phyloP scores from a whole-genome alignment of 768 basidiomycete species.

The Pulveroboletus sp. region DNA sequence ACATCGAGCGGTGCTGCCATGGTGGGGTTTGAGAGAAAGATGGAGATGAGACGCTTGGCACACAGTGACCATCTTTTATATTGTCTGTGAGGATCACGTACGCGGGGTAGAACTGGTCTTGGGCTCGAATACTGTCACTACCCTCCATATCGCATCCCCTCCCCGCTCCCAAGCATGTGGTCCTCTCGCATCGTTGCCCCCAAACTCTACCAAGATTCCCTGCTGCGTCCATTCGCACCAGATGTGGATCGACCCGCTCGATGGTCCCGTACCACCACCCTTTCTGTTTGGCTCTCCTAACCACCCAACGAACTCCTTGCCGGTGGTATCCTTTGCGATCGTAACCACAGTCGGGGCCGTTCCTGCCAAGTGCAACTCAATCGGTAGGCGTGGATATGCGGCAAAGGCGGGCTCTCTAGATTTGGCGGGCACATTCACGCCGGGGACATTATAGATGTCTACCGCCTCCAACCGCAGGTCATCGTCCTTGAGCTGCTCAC shows the following conservation, averaged over 20 bases:
- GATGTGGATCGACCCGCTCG: slow-evolving; percentile 79
- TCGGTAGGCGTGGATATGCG: slow-evolving; percentile 51
- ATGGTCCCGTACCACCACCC: slow-evolving; percentile 84
- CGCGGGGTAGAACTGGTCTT: no score
- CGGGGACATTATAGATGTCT: slow-evolving; percentile 73
- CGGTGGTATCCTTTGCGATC: slow-evolving; percentile 51
- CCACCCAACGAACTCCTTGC: slow-evolving; percentile 67
- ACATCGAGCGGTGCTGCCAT: slow-evolving; percentile 67
- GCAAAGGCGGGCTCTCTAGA: slow-evolving; percentile 49
- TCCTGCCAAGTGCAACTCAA: slow-evolving; percentile 40
- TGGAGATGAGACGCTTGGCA: no score
- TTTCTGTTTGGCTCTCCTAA: slow-evolving; percentile 89
- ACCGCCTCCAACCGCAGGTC: slow-evolving; percentile 61
- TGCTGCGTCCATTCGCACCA: slow-evolving; percentile 90
- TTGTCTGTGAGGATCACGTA: neutral
- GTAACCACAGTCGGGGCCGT: slow-evolving; percentile 39
- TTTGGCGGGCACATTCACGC: slow-evolving; percentile 34
- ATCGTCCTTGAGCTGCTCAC: slow-evolving; percentile 46
- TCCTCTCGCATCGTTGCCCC: slow-evolving; percentile 69
- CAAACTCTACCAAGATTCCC: slow-evolving; percentile 84
- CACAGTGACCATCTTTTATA: slow-evolving; percentile 4
- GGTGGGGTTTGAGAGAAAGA: slow-evolving; percentile 5
- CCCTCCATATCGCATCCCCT: slow-evolving; percentile 75
- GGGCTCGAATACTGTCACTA: slow-evolving; percentile 57
- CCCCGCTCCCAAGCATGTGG: slow-evolving; percentile 86